Evolutionary conservation across 2,329 filamentous ascomycete genomes (phyloP), one percentile per base, ranked within the genome.

Genomic region (Hirsutella thompsonii): DNA sequence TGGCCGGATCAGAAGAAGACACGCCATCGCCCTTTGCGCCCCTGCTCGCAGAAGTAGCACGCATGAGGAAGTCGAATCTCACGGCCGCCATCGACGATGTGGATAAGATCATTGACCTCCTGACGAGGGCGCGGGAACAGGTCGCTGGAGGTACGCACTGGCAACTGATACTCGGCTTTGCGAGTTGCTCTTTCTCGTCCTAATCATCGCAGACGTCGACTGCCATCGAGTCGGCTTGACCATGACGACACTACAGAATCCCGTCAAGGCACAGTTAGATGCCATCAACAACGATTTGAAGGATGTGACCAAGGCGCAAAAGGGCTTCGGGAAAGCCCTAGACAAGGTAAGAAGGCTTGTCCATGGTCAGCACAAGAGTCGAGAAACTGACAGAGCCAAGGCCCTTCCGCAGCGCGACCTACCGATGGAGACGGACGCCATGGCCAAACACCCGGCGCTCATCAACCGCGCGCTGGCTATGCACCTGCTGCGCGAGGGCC

Each of bases 401-500:
- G 62, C 61, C 16, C 45, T 61, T 5, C 69, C 66, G 4, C 52
- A 59, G 9, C 76, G 79, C 13, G 68, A 83, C 13, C 77, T 90
- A 0, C 83, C 81, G 13, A 83, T 79, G 53, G 83, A 89, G 43
- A 80, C 87, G 52, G 87, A 94, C 60, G 82, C 80, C 28, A 78
- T 95, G 59, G 79, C 77, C 2, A 74, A 80, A 18, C 79, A 93
- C 49, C 74, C 83, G 4, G 69, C 73, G 14, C 70, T 95, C 11
- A 86, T 96, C 56, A 93, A 95, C 62, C 79, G 89, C 42, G 90
- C 92, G 6, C 93, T 98, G 51, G 85, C 85, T 9, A 95, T 96
- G 88, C 92, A 98, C 56, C 74, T 98, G 19, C 73, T 98, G 32
- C 84, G 92, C 33, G 90, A 96, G 63, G 92, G 92, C 38, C 84